phyloP scores from a whole-genome alignment of 345 rosid species.

The Eucalyptus dawsonii region DNA sequence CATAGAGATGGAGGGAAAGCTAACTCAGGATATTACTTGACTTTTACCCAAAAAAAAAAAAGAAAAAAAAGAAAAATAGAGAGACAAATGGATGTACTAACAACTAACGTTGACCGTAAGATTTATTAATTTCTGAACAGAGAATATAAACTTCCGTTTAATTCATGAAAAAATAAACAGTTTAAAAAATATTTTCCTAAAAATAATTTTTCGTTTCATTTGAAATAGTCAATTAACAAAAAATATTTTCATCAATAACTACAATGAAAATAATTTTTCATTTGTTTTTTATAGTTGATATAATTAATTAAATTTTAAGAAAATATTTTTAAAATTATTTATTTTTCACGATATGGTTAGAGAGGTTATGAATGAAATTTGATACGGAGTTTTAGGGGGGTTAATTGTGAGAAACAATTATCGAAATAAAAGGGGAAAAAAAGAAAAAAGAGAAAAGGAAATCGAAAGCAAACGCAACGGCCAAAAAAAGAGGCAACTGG shows the following conservation, averaged over 20 bases:
- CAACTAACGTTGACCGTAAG: accelerated
- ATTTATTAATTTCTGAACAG: neutral
- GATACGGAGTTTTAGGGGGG: neutral
- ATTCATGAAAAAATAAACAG: too few species aligned
- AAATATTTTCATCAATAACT: too few species aligned
- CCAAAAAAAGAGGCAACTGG: neutral
- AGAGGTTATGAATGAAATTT: neutral
- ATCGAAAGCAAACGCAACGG: neutral
- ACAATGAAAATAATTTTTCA: too few species aligned
- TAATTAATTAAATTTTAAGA: too few species aligned
- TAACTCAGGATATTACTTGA: neutral
- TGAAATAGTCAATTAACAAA: accelerated
- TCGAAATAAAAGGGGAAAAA: neutral
- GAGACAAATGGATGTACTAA: neutral
- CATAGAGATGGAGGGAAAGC: neutral
- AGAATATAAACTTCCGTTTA: accelerated
- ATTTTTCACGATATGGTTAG: too few species aligned
- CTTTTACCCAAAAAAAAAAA: neutral
- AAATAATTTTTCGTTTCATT: accelerated
- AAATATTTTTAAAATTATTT: too few species aligned
- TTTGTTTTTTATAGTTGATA: too few species aligned
- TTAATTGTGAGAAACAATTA: neutral
- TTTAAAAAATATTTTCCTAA: too few species aligned
- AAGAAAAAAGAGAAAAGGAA: neutral
- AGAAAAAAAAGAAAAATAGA: neutral